Percentiles rank a stretch among this genome's conserved stretches.
Evolutionary conservation across 257 asterid species (phyloP).

Genomic region (Ligustrum vulgare): DNA sequence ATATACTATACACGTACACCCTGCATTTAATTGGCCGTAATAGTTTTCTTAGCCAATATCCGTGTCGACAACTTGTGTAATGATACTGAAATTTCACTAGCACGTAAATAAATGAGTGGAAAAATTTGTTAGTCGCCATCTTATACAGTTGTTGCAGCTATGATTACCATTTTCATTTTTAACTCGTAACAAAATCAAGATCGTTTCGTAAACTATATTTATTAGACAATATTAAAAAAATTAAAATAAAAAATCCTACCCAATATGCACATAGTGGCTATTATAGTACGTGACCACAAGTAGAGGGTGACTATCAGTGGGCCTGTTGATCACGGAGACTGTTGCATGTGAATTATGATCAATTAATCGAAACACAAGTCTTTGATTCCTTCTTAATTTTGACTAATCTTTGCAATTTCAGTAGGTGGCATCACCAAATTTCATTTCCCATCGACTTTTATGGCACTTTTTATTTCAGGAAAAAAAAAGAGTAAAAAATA

Average conservation of each 20-base stretch:
- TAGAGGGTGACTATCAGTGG: slow-evolving; percentile 1
- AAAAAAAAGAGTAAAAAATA: background rate
- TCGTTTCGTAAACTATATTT: background rate
- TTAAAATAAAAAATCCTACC: background rate
- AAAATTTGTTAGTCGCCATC: no score
- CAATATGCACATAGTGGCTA: background rate
- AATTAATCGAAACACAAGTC: slow-evolving; percentile 1
- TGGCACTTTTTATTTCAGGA: background rate
- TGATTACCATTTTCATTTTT: no score
- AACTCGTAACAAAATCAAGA: background rate
- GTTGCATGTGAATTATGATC: slow-evolving; percentile 20
- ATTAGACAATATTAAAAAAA: background rate
- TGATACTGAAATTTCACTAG: background rate
- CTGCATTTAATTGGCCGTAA: no score
- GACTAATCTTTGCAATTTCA: slow-evolving; percentile 9
- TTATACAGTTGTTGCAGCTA: no score
- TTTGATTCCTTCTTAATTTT: slow-evolving; percentile 10
- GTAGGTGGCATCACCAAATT: background rate
- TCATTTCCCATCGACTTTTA: slow-evolving; percentile 8
- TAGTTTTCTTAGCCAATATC: no score
- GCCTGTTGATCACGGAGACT: slow-evolving; percentile 20
- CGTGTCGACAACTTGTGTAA: background rate
- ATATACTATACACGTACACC: no score
- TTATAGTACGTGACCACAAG: background rate
- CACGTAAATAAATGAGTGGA: background rate